Evolutionary conservation across 2,329 filamentous ascomycete species (phyloP), one percentile per base, ranked within the genome.

Genomic region (Monilinia fructicola): DNA sequence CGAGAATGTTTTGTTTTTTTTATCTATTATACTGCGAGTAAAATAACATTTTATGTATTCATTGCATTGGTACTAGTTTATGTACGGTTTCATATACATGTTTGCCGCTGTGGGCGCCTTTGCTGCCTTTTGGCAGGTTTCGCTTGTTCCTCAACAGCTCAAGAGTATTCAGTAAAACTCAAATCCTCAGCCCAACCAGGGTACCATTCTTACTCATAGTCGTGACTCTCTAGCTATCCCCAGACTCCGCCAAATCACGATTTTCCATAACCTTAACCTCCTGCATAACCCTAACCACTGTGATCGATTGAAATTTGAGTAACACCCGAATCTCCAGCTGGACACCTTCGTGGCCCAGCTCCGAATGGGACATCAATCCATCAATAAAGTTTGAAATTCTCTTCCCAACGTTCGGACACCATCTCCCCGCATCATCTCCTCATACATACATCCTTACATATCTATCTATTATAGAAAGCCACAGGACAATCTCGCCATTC

Each of bases 121-220:
- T 2, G 46, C 11, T 23, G 23, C 23, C 46, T 50, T 23, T 23
- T 12, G 38, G 38, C 38, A 40, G 38, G 10, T 40, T 40, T 11
- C 38, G 38, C 38, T 40, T 14, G 38, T 40, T 14, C 12, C 38
- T 35, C 31, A 5, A 35, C 31, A 7, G 6, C 31, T 7, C 31
- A 35, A 35, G 1, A 5, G 31, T 7, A 35, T 35, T 35, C 31
- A 35, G 2, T 54, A 64, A 1, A 35, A 28, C 46, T 44, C 1
- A 64, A n/a, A n/a, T 9, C 1, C 42, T 56, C 0, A 64, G 21
- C 23, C 53, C 53, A 26, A 56, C 28, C 14, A 26, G 14, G 1
- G 53, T 42, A 6, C 53, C 62, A 21, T 56, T 64, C 62, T 64
- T 56, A 11, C 53, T 64, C 62, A 56, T 52, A 1, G 62, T 56